A percentile compares a stretch with the other conserved stretches of the same genome.
Evolutionary conservation across 495 filamentous ascomycete species (phyloP).

Genomic region (Tetracladium setigerum): DNA sequence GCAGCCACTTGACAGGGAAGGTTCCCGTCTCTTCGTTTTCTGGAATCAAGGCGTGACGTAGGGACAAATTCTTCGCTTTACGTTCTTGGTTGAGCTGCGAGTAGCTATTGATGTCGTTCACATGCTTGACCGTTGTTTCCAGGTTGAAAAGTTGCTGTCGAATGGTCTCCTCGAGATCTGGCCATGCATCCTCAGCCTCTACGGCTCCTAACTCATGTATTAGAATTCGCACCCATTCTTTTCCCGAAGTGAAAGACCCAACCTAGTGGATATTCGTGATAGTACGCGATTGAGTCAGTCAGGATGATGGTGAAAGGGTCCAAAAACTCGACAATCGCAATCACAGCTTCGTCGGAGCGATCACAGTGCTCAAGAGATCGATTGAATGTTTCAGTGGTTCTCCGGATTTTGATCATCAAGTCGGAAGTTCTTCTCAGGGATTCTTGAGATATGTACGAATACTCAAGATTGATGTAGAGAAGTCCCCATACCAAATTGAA

Average conservation of each 20-base stretch:
- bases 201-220: too few relatives aligned
- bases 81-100: too few relatives aligned
- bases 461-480: slow-evolving; percentile 1
- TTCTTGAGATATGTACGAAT: not conserved
- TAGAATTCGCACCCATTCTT: too few relatives aligned
- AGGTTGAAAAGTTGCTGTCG: not conserved
- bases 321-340: not conserved
- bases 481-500: not conserved
- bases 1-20: too few relatives aligned
- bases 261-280: not conserved
- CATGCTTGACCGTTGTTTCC: not conserved
- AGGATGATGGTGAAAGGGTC: not conserved
- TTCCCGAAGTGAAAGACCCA: not conserved
- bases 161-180: not conserved
- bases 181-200: not conserved
- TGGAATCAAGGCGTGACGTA: too few relatives aligned
- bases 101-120: not conserved
- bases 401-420: not conserved
- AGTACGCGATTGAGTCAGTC: not conserved
- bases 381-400: not conserved
- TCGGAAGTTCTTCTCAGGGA: not conserved
- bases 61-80: too few relatives aligned
- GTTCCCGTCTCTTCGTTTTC: too few relatives aligned
- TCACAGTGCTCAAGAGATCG: slow-evolving; percentile 1
- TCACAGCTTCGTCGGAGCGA: not conserved